Evolutionary conservation across 2,329 filamentous ascomycete genomes (phyloP), one percentile per base, ranked within the genome.

Genomic region (Alternaria brassicicola): DNA sequence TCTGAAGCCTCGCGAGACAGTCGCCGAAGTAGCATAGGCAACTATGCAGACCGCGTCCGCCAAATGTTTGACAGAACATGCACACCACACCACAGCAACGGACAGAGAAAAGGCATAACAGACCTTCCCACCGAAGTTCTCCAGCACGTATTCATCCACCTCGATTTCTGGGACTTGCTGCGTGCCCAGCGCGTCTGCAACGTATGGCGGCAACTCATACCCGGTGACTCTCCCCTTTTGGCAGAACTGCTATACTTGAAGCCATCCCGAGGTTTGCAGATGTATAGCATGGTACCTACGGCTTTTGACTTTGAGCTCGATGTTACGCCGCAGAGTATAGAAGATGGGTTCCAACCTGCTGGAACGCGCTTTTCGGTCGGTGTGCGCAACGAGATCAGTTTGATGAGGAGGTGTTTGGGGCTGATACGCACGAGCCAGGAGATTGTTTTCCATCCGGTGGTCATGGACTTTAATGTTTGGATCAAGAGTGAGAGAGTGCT

Each of bases 11-110:
- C 33, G 8, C 39, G 49, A 41, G 45, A 63, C 15, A 38, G 26
- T 30, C 61, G 61, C 7, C 59, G 63, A 6, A 64, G 56, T 38
- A 65, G 63, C 56, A 61, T 57, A n/a, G 57, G 54, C 30, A 61
- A 62, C 39, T 65, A 65, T 41, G 62, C 63, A 15, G 61, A 62
- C 28, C 60, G 57, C 25, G 52, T 65, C 25, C 48, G 62, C 13
- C 63, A 65, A 15, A 63, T 59, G 53, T 62, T 65, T 45, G 41
- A 36, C 43, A 42, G 35, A 6, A 30, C 36, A 35, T 26, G 53
- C 9, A 30, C 48, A 49, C 42, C 17, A 6, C 50, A 17, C 39
- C 35, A 15, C 17, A 25, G 17, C 36, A 41, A 23, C 19, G 43
- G 43, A 4, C 35, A 30, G 12, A 26, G 39, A 46, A 57, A 43